Evolutionary conservation across 495 filamentous ascomycete species (phyloP), one percentile per base, ranked within the genome.

Genomic region (Penicillium bialowiezense): DNA sequence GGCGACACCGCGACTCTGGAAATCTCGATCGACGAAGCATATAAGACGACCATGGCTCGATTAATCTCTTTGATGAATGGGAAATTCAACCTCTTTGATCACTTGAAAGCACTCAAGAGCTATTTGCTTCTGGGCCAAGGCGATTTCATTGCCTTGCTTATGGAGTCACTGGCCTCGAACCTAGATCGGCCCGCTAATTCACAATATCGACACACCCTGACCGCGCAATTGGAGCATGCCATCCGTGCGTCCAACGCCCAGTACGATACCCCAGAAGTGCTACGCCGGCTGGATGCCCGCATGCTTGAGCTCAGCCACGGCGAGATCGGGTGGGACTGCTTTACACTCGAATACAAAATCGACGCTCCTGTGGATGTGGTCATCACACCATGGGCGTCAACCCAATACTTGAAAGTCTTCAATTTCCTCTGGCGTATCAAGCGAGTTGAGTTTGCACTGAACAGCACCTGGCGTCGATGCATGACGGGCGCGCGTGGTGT

Each of bases 381-480:
- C 44, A 91, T 99, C 10, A 97, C 92, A 1, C 88, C 91, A 1
- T 95, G 89, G 81, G 90, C 88, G 29, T 92, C 88, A 45, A 89
- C 89, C 2, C 91, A 97, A 62, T 99, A 99, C 65, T 85, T 99
- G 51, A 97, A 97, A 60, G 88, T 97, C 21, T 99, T 99, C 82
- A 99, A 99, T 65, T 96, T 99, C 67, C 83, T 99, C 3, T 99
- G 95, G 95, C 88, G 95, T 45, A 84, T 97, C 56, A 99, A 99
- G 68, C 86, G 95, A 37, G 92, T 99, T 41, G 95, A 97, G 63
- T 99, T 97, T 64, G 90, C 88, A 0, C 79, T 99, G 0, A 79
- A 81, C 15, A 90, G 87, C 32, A 91, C 89, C 33, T 99, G 95
- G 95, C 83, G 91, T 41, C 90, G 91, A 50, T 95, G 86, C 70